Evolutionary conservation across 805 yeast genomes (phyloP).

Genomic region (Zygosaccharomyces gambellarensis): DNA sequence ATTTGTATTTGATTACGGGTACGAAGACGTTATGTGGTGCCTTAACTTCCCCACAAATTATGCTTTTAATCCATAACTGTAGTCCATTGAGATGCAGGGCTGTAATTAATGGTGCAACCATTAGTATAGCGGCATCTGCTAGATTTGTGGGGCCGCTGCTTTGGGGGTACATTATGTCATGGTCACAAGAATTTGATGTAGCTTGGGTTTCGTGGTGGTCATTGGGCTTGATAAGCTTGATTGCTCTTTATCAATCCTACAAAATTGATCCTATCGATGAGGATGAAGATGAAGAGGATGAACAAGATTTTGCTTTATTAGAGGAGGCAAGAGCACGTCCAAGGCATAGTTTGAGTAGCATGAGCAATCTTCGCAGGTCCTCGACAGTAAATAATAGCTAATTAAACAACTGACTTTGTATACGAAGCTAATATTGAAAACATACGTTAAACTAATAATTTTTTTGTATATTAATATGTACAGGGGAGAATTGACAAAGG

Average conservation of each 20-base stretch:
- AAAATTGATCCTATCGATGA: conserved; percentile 29
- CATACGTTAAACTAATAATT: not conserved
- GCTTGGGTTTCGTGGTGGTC: conserved; percentile 37
- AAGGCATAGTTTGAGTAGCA: conserved; percentile 10
- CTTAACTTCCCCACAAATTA: conserved; percentile 48
- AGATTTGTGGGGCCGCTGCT: conserved; percentile 52
- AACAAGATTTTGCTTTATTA: not conserved
- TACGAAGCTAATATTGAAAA: not conserved
- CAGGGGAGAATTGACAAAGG: not conserved
- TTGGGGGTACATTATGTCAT: conserved; percentile 48
- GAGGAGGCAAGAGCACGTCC: conserved; percentile 1
- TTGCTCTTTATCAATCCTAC: conserved; percentile 31
- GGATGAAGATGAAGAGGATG: conserved; percentile 23
- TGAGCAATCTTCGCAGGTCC: conserved; percentile 7
- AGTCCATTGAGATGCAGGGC: conserved; percentile 53
- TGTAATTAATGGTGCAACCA: conserved; percentile 52
- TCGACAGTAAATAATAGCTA: not conserved
- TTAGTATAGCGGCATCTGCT: conserved; percentile 50
- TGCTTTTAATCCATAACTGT: conserved; percentile 50
- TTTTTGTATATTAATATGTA: conserved; percentile 12
- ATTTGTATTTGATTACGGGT: conserved; percentile 34
- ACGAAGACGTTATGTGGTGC: conserved; percentile 41
- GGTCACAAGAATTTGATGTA: conserved; percentile 30
- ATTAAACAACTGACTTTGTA: not conserved
- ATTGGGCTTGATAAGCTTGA: conserved; percentile 23